phyloP scores from a whole-genome alignment of 1,284 basidiomycete species.

The Ustilago sp. region DNA sequence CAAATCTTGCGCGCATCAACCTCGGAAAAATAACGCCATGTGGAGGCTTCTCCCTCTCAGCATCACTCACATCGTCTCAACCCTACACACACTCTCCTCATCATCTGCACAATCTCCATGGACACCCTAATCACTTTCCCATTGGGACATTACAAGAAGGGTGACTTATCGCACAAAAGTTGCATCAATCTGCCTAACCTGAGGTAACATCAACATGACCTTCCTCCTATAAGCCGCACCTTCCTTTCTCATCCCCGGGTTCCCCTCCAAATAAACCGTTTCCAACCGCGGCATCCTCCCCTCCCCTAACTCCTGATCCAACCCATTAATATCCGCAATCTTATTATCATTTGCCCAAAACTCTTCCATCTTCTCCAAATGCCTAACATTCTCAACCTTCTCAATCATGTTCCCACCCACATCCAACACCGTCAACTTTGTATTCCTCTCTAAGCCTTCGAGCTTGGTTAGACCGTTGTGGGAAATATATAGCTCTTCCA shows the following conservation, averaged over 20 bases:
- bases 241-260: slow-evolving; percentile 87
- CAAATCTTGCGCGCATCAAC: neutral
- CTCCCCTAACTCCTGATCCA: slow-evolving; percentile 81
- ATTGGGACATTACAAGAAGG: neutral
- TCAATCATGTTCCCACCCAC: slow-evolving; percentile 86
- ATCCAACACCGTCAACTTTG: slow-evolving; percentile 84
- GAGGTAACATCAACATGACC: slow-evolving; percentile 86
- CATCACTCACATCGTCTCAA: neutral
- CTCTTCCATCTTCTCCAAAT: slow-evolving; percentile 83
- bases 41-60: neutral
- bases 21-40: neutral
- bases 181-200: slow-evolving; percentile 93
- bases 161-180: slow-evolving; percentile 74
- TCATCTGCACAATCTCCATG: neutral
- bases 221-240: slow-evolving; percentile 86
- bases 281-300: slow-evolving; percentile 75
- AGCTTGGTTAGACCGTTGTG: slow-evolving; percentile 89
- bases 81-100: neutral
- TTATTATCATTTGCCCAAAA: slow-evolving; percentile 95
- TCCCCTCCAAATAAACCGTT: slow-evolving; percentile 94
- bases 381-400: slow-evolving; percentile 82
- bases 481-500: slow-evolving; percentile 93
- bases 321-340: slow-evolving; percentile 77
- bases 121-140: neutral
- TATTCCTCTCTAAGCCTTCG: slow-evolving; percentile 79